Conservation (phyloP, 495 filamentous ascomycete species). For the Penicillium riverlandense region DNA sequence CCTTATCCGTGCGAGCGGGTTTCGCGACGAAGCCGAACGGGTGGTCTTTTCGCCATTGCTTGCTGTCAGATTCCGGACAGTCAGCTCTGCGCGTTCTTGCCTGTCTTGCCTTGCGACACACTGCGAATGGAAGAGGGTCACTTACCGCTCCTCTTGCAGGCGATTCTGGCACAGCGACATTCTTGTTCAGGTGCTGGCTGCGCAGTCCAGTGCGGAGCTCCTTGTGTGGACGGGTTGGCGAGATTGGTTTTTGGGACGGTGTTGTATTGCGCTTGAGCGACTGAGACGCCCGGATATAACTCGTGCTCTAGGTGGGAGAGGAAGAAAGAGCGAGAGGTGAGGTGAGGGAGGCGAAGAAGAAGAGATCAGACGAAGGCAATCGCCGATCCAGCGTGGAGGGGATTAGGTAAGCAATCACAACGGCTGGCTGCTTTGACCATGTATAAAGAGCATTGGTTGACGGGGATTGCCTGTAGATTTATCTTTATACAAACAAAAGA, state of each 20-base stretch:
- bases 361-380: background rate
- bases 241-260: too few relatives aligned
- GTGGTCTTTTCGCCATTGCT: conserved; percentile 94
- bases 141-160: conserved; percentile 84
- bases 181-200: conserved; percentile 2
- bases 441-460: too few relatives aligned
- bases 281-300: too few relatives aligned
- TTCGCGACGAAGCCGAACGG: conserved; percentile 97
- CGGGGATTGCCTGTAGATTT: too few relatives aligned
- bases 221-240: too few relatives aligned
- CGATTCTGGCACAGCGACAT: conserved; percentile 91
- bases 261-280: too few relatives aligned
- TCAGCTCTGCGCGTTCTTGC: conserved; percentile 6
- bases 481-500: too few relatives aligned
- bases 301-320: background rate
- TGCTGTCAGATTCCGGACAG: conserved; percentile 43
- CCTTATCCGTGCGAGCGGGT: conserved; percentile 69
- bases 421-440: too few relatives aligned
- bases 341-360: background rate
- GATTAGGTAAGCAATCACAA: too few relatives aligned
- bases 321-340: conserved; percentile 2
- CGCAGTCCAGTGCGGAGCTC: background rate
- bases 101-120: too few relatives aligned
- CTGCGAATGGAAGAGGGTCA: background rate
- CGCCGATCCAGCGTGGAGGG: background rate